Base-by-base conservation (phyloP, 139 green algal species). In the Asterochloris erici region DNA sequence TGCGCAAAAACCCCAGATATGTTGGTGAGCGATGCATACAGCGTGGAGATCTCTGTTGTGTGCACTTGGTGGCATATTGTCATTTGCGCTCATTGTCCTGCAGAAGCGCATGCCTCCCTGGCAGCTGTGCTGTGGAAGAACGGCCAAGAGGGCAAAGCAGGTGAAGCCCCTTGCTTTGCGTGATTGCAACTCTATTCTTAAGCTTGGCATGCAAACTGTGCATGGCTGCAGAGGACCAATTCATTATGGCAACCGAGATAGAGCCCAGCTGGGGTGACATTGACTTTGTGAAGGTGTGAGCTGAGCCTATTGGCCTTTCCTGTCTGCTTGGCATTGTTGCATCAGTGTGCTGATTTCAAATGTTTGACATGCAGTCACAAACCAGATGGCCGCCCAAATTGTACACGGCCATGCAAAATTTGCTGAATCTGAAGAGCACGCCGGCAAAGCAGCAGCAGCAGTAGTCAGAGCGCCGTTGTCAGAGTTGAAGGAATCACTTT, bases 31-130 rank as follows among this genome's bases (percentile, higher is more conserved):
- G 63, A 24, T 27, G 19, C 71, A 11, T 77, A 23, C n/a, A 60
- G 12, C 27, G 14, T 14, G 26, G 14, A 24, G 21, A 27, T 16
- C 11, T 78, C 21, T 9, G 9, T 71, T 9, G 21, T 71, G 66
- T 9, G 21, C 19, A 71, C 66, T 71, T 71, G 6, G 66, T 71
- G 66, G 2, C 66, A 71, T 21, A 10, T 12, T 21, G 19, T 71
- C 9, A 9, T 9, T 4, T 9, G 9, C 1, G 66, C 9, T 26
- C 4, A 71, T 71, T 82, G 38, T 66, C 26, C 27, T 82, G 77
- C 82, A 85, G 82, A 85, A 26, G 82, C 82, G 14, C 82, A 85
- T 63, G 82, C 82, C 63, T 76, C 82, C 12, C 26, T 85, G 54
- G 79, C 82, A 68, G 82, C 82, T 66, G 82, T 82, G 19, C 64